Percentiles rank a stretch among this genome's conserved stretches.
These are phyloP conservation scores for Sporothrix mexicana DNA, from an alignment of 2,329 filamentous ascomycete genomes.

Conservation along the genomic window DNA sequence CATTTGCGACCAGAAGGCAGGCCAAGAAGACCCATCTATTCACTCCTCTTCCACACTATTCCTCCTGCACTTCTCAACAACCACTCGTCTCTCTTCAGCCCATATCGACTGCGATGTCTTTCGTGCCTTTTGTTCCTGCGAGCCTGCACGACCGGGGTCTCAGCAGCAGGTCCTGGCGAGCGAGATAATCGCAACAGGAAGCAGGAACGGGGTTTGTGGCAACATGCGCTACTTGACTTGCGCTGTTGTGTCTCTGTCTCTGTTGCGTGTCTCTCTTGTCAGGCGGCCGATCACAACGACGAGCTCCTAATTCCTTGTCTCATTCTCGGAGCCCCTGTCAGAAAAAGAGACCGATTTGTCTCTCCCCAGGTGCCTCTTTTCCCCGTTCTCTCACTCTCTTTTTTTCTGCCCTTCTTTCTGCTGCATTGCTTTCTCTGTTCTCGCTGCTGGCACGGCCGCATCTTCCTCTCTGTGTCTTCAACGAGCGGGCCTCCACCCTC, in stretches of 20 bases:
- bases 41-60: not conserved
- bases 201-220: constrained; percentile 14
- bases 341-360: constrained; percentile 12
- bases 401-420: not conserved
- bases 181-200: constrained; percentile 15
- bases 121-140: not conserved
- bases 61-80: not conserved
- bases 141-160: not conserved
- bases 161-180: not conserved
- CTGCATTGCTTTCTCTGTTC: constrained; percentile 15
- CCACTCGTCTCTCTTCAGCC: constrained; percentile 14
- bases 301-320: constrained; percentile 16
- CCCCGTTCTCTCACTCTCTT: not conserved
- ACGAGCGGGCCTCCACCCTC: constrained; percentile 10
- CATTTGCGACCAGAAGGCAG: constrained; percentile 23
- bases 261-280: constrained; percentile 17
- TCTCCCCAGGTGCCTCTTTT: not conserved
- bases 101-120: constrained; percentile 4
- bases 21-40: not conserved
- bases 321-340: constrained; percentile 14
- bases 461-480: constrained; percentile 2
- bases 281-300: constrained; percentile 2
- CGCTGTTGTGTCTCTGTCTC: constrained; percentile 17
- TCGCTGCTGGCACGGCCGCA: not conserved
- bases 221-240: constrained; percentile 2